Base-by-base conservation (phyloP, 1,284 basidiomycete genomes). In the Marasmius sp. region DNA sequence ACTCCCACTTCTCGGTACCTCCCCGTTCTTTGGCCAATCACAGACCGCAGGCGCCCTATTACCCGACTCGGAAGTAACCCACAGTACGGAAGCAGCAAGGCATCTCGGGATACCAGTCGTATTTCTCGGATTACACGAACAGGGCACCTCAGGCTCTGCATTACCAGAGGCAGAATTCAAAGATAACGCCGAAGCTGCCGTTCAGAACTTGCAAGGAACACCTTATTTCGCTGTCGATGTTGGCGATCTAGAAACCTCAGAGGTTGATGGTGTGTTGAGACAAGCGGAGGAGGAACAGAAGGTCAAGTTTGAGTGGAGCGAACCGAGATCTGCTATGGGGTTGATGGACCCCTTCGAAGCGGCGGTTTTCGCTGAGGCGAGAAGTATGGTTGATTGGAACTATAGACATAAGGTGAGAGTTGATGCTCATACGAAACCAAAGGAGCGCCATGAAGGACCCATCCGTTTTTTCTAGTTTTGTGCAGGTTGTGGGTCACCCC, bases 301-400 rank as follows among this genome's bases (percentile, higher is more conserved):
- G 38, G 57, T 77, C 64, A 71, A 70, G 27, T 62, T 87, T 56
- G 78, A 77, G 47, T 97, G 92, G 79, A 80, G 81, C 10, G 93
- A 95, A 63, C 82, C 92, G 1, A 77, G 92, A 61, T 71, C 82
- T 1, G 80, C 89, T 22, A 86, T 88, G 72, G 77, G 79, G 6
- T 76, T 71, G 34, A 75, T 89, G 68, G 82, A 83, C 68, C 66
- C 66, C 47, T 84, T 86, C 70, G 86, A 87, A 50, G 92, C 89
- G 1, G 88, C 84, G 0, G 75, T 96, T 0, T 92, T 92, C 69
- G 91, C 93, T 0, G 81, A 85, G 59, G 92, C 88, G 1, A 79
- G 93, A 64, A 92, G 89, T 58, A 80, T 97, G 82, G 80, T 91
- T 7, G 95, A 97, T 72, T 97, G 95, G 95, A 96, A 96, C 72